Percentiles rank a stretch among this genome's conserved stretches.
Conservation (phyloP, 768 basidiomycete species). For the Panaeolus papilionaceus region DNA sequence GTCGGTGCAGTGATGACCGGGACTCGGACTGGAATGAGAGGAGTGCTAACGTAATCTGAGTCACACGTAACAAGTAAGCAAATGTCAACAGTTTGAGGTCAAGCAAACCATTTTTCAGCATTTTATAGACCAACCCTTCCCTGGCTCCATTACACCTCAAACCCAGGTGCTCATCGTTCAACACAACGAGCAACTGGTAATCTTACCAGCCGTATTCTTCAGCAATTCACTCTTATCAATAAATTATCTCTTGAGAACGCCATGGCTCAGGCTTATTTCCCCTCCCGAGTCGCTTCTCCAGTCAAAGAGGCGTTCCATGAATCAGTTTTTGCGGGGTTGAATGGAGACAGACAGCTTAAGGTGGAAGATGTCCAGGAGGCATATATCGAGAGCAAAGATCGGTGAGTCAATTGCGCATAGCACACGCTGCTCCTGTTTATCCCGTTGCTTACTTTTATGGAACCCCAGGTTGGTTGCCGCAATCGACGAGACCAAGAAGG, state of each 20-base stretch:
- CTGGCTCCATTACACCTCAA: constrained; percentile 8
- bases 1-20: background rate
- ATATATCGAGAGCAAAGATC: constrained; percentile 77
- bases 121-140: background rate
- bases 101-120: background rate
- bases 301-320: constrained; percentile 39
- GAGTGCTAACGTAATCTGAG: background rate
- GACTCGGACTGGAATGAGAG: background rate
- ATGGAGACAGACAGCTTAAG: constrained; percentile 53
- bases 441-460: constrained; percentile 5
- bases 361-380: constrained; percentile 79
- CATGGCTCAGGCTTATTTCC: constrained; percentile 52
- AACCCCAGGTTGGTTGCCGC: constrained; percentile 69
- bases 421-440: constrained; percentile 20
- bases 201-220: background rate
- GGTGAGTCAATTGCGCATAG: constrained; percentile 50
- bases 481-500: constrained; percentile 71
- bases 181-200: constrained; percentile 5
- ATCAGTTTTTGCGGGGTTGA: constrained; percentile 35
- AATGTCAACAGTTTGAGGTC: background rate
- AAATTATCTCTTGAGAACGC: constrained; percentile 11
- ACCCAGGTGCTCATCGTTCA: background rate
- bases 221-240: background rate
- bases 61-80: constrained; percentile 11
- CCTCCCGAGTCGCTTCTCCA: constrained; percentile 42